phyloP scores from a whole-genome alignment of 345 rosid species.

The Syzygium jambos region DNA sequence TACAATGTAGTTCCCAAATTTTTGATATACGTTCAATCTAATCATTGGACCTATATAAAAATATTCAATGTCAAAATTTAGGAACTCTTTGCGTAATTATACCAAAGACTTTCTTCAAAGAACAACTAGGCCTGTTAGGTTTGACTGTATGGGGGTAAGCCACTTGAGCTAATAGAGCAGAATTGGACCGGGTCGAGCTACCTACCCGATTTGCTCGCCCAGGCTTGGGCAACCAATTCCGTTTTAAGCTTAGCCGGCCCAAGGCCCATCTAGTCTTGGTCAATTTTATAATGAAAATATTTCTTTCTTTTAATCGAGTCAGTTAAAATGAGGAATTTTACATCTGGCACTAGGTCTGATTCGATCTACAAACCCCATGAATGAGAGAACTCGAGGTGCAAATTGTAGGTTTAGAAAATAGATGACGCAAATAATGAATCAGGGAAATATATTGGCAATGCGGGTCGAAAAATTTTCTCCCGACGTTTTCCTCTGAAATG shows the following conservation, averaged over 20 bases:
- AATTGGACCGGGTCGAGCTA: neutral
- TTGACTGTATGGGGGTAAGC: neutral
- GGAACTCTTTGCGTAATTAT: too few species aligned
- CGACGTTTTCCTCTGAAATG: too few species aligned
- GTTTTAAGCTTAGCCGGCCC: neutral
- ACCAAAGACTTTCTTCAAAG: neutral
- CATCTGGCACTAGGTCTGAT: neutral
- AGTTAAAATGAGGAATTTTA: neutral
- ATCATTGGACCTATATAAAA: too few species aligned
- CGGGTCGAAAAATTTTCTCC: too few species aligned
- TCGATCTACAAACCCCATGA: neutral
- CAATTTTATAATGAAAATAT: neutral
- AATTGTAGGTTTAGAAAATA: neutral
- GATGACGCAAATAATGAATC: neutral
- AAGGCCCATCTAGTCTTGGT: neutral
- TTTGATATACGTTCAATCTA: too few species aligned
- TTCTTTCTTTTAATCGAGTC: neutral
- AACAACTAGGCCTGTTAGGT: neutral
- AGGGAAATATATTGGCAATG: too few species aligned
- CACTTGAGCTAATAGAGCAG: neutral
- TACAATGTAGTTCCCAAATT: too few species aligned
- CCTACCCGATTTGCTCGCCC: neutral
- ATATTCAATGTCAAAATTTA: too few species aligned
- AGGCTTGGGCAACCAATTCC: neutral
- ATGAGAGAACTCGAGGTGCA: neutral